phyloP scores from a whole-genome alignment of 2,329 filamentous ascomycete genomes.

The Clarireedia monteithiana region DNA sequence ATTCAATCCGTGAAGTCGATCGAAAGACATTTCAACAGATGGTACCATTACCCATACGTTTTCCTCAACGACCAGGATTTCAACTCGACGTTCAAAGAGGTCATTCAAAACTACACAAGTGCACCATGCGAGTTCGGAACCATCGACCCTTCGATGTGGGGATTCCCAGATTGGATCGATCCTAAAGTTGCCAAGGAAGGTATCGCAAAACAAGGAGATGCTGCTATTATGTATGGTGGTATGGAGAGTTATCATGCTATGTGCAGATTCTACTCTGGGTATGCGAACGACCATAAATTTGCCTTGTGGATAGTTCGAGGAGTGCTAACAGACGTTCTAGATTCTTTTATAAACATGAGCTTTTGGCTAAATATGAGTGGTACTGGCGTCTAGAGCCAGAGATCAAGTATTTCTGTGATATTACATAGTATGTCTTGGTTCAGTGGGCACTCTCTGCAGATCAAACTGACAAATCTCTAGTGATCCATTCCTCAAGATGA shows the following conservation, averaged over 20 bases:
- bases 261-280: conserved; percentile 99
- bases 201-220: conserved; percentile 92
- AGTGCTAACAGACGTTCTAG: conserved; percentile 34
- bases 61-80: conserved; percentile 98
- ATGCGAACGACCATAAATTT: conserved; percentile 30
- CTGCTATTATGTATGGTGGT: conserved; percentile 97
- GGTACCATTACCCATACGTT: conserved; percentile 98
- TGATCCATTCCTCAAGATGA: conserved; percentile 95
- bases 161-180: conserved; percentile 94
- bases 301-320: not conserved
- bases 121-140: conserved; percentile 84
- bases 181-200: conserved; percentile 90
- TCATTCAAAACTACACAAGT: conserved; percentile 84
- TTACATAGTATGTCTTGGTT: conserved; percentile 70
- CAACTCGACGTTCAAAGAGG: conserved; percentile 87
- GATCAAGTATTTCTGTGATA: conserved; percentile 99
- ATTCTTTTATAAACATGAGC: conserved; percentile 95
- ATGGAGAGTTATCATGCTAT: conserved; percentile 99
- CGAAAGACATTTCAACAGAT: conserved; percentile 97
- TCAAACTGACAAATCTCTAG: conserved; percentile 34
- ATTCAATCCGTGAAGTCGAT: conserved; percentile 96
- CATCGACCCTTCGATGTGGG: conserved; percentile 88
- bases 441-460: no score
- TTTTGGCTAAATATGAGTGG: conserved; percentile 96
- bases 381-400: conserved; percentile 99